These are phyloP conservation scores for Micromonas commoda DNA, from an alignment of 139 green algal species.

Conservation along the genomic window DNA sequence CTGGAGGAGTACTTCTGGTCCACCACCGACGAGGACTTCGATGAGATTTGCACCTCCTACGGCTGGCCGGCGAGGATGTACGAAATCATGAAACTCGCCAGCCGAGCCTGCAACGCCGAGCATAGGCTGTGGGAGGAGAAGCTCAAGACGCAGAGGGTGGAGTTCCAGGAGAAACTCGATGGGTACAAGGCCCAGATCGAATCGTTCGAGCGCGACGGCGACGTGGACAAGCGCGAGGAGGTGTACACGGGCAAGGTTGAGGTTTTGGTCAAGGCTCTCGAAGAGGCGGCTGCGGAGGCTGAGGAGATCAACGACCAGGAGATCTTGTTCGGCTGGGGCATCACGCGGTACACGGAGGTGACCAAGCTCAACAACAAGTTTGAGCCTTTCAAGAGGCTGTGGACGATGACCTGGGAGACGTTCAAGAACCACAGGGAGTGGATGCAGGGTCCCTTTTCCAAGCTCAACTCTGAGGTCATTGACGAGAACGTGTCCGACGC, in stretches of 20 bases:
- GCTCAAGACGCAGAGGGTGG: constrained; percentile 69
- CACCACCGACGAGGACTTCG: constrained; percentile 49
- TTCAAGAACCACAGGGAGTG: constrained; percentile 58
- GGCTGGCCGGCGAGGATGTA: constrained; percentile 63
- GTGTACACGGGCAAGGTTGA: constrained; percentile 54
- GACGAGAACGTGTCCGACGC: constrained; percentile 51
- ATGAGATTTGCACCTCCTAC: constrained; percentile 63
- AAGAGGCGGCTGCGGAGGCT: constrained; percentile 30
- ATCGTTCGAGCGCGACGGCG: constrained; percentile 53
- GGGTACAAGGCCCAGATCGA: constrained; percentile 67
- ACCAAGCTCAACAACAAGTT: constrained; percentile 56
- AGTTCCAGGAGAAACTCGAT: constrained; percentile 64
- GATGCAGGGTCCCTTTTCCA: constrained; percentile 69
- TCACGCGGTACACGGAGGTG: constrained; percentile 64
- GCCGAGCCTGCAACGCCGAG: constrained; percentile 51
- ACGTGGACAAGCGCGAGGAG: constrained; percentile 46
- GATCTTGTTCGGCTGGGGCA: constrained; percentile 74
- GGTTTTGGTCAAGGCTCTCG: constrained; percentile 27
- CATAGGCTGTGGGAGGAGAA: constrained; percentile 51
- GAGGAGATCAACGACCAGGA: constrained; percentile 66
- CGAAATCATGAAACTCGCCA: constrained; percentile 50
- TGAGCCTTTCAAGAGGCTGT: constrained; percentile 64
- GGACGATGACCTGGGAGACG: constrained; percentile 64
- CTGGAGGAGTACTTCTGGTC: constrained; percentile 43
- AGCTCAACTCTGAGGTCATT: constrained; percentile 76